Evolutionary conservation across 2,329 filamentous ascomycete genomes (phyloP), one percentile per base, ranked within the genome.

Genomic region (Aspergillus ibericus): DNA sequence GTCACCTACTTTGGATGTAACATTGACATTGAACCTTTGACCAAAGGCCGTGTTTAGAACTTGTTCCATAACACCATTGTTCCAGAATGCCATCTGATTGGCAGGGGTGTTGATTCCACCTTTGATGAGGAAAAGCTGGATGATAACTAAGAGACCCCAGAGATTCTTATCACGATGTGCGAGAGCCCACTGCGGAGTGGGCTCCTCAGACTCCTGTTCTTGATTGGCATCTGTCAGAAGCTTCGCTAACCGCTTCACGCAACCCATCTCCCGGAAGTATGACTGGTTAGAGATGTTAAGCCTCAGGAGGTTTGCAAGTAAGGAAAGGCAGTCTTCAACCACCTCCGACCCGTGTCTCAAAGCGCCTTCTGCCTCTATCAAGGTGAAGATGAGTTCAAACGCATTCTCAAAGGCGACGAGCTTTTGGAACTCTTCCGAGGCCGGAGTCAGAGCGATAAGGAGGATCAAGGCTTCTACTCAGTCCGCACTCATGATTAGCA

Each of bases 361-460:
- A 2, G 88, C 89, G 0, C 95, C 95, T 68, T 99, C 95, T 0
- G 83, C 80, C 64, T 88, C 84, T 54, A 99, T 90, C 54, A 98
- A 88, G 46, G 82, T 82, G 72, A 98, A 97, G 25, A 96, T 80
- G 44, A 89, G 87, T 61, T 95, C 92, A 68, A 97, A 98, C 0
- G 93, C 91, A 80, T 92, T 93, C 69, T 97, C 92, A 66, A 97
- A 98, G 0, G 92, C 95, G 22, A 98, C 93, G 1, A 98, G 83
- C 74, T 98, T 98, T 72, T 98, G 93, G 53, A 99, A 85, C 68
- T 98, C 93, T 42, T 88, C 80, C 8, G 93, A 96, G 0, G 88
- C 88, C 29, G 92, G 91, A 0, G 95, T 97, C 29, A 99, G 82
- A 58, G 92, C 90, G 32, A 91, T 96, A 50, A 99, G 84, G 13